Conservation (phyloP, 129 eudicot genomes). For the Helianthus tuberosus region DNA sequence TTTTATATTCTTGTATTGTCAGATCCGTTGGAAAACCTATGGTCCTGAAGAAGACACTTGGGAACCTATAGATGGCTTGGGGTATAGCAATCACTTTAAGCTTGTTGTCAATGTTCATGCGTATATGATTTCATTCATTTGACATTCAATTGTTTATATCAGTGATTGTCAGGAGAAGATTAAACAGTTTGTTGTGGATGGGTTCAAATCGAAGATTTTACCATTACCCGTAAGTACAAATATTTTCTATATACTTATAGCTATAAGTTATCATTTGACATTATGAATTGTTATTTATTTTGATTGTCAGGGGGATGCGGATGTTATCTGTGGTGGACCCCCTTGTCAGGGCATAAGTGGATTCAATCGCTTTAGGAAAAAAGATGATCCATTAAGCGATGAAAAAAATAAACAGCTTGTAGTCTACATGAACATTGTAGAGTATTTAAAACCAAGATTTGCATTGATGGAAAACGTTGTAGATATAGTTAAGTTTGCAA, state of each 20-base stretch:
- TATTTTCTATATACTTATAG: too few relatives aligned
- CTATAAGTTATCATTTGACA: too few relatives aligned
- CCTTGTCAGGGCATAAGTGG: too few relatives aligned
- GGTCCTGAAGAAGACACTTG: conserved; percentile 74
- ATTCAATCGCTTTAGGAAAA: too few relatives aligned
- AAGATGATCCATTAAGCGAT: conserved; percentile 37
- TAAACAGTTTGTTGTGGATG: too few relatives aligned
- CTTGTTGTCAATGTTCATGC: background rate
- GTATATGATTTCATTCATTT: too few relatives aligned
- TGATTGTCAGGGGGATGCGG: conserved; percentile 20
- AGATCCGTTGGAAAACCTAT: conserved; percentile 86
- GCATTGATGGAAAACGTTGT: conserved; percentile 94
- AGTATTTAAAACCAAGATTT: conserved; percentile 60
- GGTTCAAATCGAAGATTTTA: too few relatives aligned
- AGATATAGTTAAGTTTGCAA: conserved; percentile 63
- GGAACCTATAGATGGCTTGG: conserved; percentile 78
- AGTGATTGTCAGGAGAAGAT: too few relatives aligned
- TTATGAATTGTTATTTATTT: too few relatives aligned
- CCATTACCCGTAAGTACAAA: too few relatives aligned
- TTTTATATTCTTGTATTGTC: background rate
- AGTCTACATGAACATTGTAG: conserved; percentile 76
- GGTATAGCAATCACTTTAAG: conserved; percentile 35
- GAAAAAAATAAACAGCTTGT: conserved; percentile 68
- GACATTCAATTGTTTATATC: too few relatives aligned
- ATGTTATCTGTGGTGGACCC: too few relatives aligned